Base-by-base conservation (phyloP, 208 protist species). In the Acanthamoeba castellanii region DNA sequence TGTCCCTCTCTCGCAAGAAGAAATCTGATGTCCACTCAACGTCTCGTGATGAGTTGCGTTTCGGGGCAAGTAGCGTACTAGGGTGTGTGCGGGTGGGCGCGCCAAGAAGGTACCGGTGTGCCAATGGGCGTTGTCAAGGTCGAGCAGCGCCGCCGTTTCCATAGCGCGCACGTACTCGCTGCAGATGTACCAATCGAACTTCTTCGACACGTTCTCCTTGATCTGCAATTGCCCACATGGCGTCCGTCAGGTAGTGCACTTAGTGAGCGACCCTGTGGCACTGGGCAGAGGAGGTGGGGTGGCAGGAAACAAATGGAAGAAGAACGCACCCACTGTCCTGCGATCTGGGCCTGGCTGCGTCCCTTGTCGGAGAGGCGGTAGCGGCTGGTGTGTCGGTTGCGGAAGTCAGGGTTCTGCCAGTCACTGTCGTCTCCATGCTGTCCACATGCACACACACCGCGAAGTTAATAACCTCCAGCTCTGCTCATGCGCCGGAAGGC, bases 101-200 rank as follows among this genome's bases (percentile, higher is more conserved):
- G 27, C 20, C 32, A 37, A 88, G 0, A 52, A 8, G 13, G 8
- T 59, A 74, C 88, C 94, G 6, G 76, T 45, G 61, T 81, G 32
- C 94, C 94, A 95, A 20, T 57, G 55, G 45, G 94, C 94, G 22
- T 82, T 42, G 32, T 50, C 50, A 22, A 95, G 66, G 16, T 50
- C 74, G 20, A 95, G 47, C 37, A 92, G 66, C 4, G 94, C 57
- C 14, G 94, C 94, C 70, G 94, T 95, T 30, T 95, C 94, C 94
- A 95, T 95, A 30, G 94, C 94, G 20, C 94, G 85, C 27, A 95
- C 74, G 70, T 95, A 95, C 90, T 95, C 94, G 90, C 50, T 76
- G 37, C 64, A 76, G 66, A 88, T 88, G 64, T 94, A 95, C 45
- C 94, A 57, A 34, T 95, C 94, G 27, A 95, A 95, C 47, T 82